A percentile compares a stretch with the other conserved stretches of the same genome.
These are phyloP conservation scores for Backusella westeae DNA, from an alignment of 192 early-diverging fungal genomes.

Conservation along the genomic window DNA sequence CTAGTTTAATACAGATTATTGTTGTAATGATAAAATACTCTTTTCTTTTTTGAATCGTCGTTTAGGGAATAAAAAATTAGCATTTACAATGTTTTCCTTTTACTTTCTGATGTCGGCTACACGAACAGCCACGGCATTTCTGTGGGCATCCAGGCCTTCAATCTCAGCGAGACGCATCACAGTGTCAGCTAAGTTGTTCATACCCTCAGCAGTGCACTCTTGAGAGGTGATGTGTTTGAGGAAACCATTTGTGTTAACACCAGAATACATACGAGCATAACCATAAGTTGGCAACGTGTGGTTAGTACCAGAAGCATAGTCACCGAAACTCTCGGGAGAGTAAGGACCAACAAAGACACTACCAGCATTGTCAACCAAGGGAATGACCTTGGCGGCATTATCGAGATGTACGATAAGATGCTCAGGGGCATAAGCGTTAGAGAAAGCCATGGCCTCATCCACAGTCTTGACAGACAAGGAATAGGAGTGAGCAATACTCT, in stretches of 20 bases:
- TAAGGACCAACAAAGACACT: constrained; percentile 96
- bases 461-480: constrained; percentile 68
- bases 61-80: not conserved
- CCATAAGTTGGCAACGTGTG: constrained; percentile 99
- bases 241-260: constrained; percentile 95
- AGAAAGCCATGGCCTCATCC: constrained; percentile 84
- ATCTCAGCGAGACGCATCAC: constrained; percentile 95
- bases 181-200: constrained; percentile 79
- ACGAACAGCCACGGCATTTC: constrained; percentile 95
- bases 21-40: too few species aligned
- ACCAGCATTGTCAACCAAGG: constrained; percentile 83
- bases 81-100: not conserved
- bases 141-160: constrained; percentile 95
- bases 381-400: constrained; percentile 62
- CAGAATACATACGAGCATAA: constrained; percentile 97
- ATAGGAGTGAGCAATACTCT: constrained; percentile 85
- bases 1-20: too few species aligned
- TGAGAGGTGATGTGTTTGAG: constrained; percentile 98
- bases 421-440: constrained; percentile 96
- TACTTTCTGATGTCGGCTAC: constrained; percentile 60
- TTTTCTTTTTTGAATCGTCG: too few species aligned
- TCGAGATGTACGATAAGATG: constrained; percentile 95
- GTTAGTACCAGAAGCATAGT: constrained; percentile 99
- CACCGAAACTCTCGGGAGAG: constrained; percentile 96
- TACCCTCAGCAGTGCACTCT: constrained; percentile 82